Base-by-base conservation (phyloP, 768 basidiomycete genomes). In the Naganishia kalamii region DNA sequence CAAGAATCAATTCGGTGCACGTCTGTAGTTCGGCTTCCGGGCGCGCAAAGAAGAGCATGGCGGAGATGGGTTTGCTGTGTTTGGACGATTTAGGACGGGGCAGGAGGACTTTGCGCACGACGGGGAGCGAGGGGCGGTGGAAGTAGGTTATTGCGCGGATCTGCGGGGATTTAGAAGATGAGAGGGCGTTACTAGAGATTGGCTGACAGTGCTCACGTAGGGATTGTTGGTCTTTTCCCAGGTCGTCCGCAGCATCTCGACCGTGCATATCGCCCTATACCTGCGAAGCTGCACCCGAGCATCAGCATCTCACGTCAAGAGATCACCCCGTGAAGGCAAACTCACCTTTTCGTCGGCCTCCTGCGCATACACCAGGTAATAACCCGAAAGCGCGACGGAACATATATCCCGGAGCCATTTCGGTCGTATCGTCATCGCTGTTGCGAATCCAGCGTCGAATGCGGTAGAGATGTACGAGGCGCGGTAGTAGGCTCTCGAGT, bases 221-320 rank as follows among this genome's bases (percentile, higher is more conserved):
- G 93, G 96, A 79, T 98, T 94, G 1, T 84, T 83, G 0, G 91
- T 90, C 82, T 99, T 99, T 79, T 94, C 93, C 96, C 96, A 99
- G 25, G 92, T 97, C 19, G 84, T 82, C 2, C 96, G 86, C 25
- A 99, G 83, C 88, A 97, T 92, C 80, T 99, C 94, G 25, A 97
- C 87, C 0, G 94, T 96, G 51, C 92, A 92, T 0, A 93, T 85
- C 25, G 94, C 92, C 72, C 96, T 83, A 75, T 89, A 97, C 65
- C 86, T 85, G 65, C 93, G 88, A 60, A 99, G 84, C 92, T 97
- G 73, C 37, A 33, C 27, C 33, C 48, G 48, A 52, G 60, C 47
- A 40, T 48, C 27, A 23, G 25, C 43, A 44, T 44, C 19, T n/a
- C n/a, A n/a, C n/a, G n/a, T n/a, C n/a, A n/a, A n/a, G n/a, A n/a